These are phyloP conservation scores for Dictyostelium gargantuum DNA, from an alignment of 208 protist species.

Conservation along the genomic window DNA sequence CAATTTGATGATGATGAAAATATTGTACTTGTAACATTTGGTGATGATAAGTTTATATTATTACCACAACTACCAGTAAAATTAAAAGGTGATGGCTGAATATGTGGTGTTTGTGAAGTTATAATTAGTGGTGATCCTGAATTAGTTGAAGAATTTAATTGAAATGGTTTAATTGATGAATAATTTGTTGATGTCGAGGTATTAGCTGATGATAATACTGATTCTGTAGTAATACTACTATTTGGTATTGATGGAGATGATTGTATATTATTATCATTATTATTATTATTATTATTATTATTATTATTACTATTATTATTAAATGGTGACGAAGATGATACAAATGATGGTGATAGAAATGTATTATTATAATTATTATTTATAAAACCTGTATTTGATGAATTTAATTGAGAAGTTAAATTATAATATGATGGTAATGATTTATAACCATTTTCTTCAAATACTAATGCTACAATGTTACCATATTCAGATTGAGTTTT, in stretches of 20 bases:
- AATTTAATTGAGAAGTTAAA: background rate
- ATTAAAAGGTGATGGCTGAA: background rate
- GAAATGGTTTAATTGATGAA: background rate
- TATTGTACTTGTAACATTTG: background rate
- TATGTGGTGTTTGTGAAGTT: background rate
- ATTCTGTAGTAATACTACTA: too few relatives aligned
- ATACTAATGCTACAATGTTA: slow-evolving; percentile 15
- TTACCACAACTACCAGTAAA: background rate
- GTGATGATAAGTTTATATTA: background rate
- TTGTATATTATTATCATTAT: background rate
- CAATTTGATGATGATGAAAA: background rate
- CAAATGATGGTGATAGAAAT: background rate
- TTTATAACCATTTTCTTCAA: slow-evolving; percentile 27
- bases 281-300: background rate
- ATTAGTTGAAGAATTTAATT: background rate
- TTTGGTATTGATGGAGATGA: background rate
- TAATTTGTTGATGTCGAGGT: too few relatives aligned
- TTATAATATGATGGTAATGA: background rate
- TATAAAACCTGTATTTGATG: background rate
- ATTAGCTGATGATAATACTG: background rate
- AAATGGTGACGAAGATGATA: background rate
- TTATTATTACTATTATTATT: slow-evolving; percentile 1
- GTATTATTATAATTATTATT: background rate
- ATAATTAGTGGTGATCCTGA: background rate
- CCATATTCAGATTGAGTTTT: slow-evolving; percentile 8